A percentile compares a stretch with the other conserved stretches of the same genome.
Evolutionary conservation across 2,329 filamentous ascomycete species (phyloP).

Genomic region (Coniochaeta prunicola): DNA sequence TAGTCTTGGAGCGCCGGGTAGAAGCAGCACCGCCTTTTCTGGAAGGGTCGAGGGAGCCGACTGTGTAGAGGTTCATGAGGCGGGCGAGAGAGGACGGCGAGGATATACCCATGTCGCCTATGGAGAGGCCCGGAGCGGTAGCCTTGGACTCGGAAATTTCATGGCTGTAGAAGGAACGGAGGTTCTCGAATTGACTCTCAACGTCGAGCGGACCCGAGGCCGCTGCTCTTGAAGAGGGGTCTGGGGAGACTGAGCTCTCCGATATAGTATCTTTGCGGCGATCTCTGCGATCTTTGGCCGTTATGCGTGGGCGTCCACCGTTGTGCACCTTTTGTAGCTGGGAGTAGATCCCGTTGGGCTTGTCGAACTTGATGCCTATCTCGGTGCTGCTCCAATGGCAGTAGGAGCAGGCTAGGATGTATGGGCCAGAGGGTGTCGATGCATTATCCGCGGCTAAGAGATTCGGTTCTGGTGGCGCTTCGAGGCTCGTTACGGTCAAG

Average conservation of each 20-base stretch:
- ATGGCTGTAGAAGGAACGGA: conserved; percentile 74
- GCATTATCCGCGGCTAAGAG: conserved; percentile 36
- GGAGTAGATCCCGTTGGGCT: conserved; percentile 74
- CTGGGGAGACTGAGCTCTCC: conserved; percentile 8
- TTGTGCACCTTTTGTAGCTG: conserved; percentile 70
- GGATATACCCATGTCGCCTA: conserved; percentile 50
- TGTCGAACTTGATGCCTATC: conserved; percentile 83
- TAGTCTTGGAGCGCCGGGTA: conserved; percentile 55
- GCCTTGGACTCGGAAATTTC: conserved; percentile 61
- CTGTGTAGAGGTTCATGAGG: conserved; percentile 87
- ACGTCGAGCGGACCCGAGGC: conserved; percentile 44
- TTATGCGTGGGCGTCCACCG: conserved; percentile 44
- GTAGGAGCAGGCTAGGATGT: conserved; percentile 78
- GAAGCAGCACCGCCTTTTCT: conserved; percentile 45
- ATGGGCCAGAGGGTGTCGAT: conserved; percentile 43
- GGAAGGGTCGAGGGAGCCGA: conserved; percentile 25
- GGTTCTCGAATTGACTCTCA: conserved; percentile 65
- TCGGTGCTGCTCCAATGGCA: conserved; percentile 91
- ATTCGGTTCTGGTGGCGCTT: conserved; percentile 41
- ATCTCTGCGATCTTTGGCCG: conserved; percentile 43
- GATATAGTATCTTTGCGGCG: conserved; percentile 35
- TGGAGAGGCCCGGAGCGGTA: conserved; percentile 37
- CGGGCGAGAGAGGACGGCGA: conserved; percentile 78
- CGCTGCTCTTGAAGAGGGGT: conserved; percentile 14
- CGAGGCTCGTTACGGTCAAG: conserved; percentile 65